Conservation (phyloP, 1,284 basidiomycete species). For the Trametes hirsuta region DNA sequence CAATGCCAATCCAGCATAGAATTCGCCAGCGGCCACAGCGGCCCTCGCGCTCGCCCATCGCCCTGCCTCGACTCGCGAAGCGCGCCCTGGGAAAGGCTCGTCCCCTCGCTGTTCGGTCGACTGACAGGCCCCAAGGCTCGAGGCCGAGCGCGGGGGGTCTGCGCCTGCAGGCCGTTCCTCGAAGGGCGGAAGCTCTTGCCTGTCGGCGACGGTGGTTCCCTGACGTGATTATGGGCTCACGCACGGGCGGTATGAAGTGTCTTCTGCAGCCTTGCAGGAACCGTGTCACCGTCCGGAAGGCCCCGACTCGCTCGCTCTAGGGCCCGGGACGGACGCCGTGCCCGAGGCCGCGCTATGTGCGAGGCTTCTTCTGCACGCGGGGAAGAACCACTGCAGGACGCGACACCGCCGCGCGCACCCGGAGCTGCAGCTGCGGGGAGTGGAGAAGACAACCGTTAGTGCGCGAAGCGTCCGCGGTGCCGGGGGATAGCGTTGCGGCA, state of each 20-base stretch:
- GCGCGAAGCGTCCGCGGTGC: conserved; percentile 3
- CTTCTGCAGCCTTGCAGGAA: not conserved
- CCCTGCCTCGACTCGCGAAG: not conserved
- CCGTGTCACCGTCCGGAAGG: too few relatives aligned
- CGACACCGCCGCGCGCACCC: too few relatives aligned
- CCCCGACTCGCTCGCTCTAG: too few relatives aligned
- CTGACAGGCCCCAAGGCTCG: not conserved
- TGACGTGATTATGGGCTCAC: conserved; percentile 6
- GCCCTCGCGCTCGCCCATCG: not conserved
- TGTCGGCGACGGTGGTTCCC: conserved; percentile 1
- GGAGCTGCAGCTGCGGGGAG: too few relatives aligned
- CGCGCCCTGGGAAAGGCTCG: conserved; percentile 1
- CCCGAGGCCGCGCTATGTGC: too few relatives aligned
- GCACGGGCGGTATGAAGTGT: not conserved
- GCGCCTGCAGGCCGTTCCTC: not conserved
- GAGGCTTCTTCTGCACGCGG: too few relatives aligned
- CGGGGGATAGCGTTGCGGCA: conserved; percentile 11
- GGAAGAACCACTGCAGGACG: too few relatives aligned
- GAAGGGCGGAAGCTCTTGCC: not conserved
- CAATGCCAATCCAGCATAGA: conserved; percentile 1
- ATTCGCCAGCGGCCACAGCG: not conserved
- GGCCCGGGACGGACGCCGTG: too few relatives aligned
- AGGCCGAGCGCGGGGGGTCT: not conserved
- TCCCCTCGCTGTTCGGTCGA: not conserved
- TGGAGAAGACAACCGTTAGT: not conserved